These are phyloP conservation scores for Corylus americana DNA, from an alignment of 306 rosid species.

Conservation along the genomic window DNA sequence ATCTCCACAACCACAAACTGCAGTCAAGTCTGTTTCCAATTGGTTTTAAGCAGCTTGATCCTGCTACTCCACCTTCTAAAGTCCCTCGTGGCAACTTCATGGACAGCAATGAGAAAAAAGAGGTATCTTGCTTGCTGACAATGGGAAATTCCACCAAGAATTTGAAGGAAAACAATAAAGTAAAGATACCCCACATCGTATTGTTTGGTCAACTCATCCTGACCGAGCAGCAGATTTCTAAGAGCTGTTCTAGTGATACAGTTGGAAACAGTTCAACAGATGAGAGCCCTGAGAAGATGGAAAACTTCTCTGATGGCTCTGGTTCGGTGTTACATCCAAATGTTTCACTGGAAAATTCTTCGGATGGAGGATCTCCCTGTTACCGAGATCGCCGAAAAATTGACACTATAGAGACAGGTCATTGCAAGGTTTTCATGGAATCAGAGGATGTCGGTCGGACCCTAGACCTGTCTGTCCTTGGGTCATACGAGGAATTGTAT, in stretches of 20 bases:
- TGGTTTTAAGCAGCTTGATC: slow-evolving; percentile 52
- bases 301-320: slow-evolving; percentile 57
- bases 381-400: slow-evolving; percentile 51
- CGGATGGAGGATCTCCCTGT: slow-evolving; percentile 81
- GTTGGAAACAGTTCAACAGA: slow-evolving; percentile 53
- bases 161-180: slow-evolving; percentile 54
- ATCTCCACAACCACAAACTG: slow-evolving; percentile 56
- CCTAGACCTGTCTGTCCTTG: slow-evolving; percentile 34
- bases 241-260: slow-evolving; percentile 48
- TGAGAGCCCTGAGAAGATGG: slow-evolving; percentile 50
- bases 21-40: slow-evolving; percentile 48
- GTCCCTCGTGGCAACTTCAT: slow-evolving; percentile 37
- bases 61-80: slow-evolving; percentile 35
- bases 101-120: slow-evolving; percentile 40
- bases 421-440: slow-evolving; percentile 45
- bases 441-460: slow-evolving; percentile 37
- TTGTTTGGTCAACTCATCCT: slow-evolving; percentile 82
- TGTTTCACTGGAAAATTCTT: slow-evolving; percentile 61
- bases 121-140: slow-evolving; percentile 54
- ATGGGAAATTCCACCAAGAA: slow-evolving; percentile 48
- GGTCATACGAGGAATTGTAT: slow-evolving; percentile 45
- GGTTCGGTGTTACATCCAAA: slow-evolving; percentile 48
- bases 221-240: slow-evolving; percentile 56
- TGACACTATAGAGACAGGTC: slow-evolving; percentile 48
- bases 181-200: slow-evolving; percentile 61